Evolutionary conservation across 768 basidiomycete species (phyloP), one percentile per base, ranked within the genome.

Genomic region (Fomitopsis pulvina): DNA sequence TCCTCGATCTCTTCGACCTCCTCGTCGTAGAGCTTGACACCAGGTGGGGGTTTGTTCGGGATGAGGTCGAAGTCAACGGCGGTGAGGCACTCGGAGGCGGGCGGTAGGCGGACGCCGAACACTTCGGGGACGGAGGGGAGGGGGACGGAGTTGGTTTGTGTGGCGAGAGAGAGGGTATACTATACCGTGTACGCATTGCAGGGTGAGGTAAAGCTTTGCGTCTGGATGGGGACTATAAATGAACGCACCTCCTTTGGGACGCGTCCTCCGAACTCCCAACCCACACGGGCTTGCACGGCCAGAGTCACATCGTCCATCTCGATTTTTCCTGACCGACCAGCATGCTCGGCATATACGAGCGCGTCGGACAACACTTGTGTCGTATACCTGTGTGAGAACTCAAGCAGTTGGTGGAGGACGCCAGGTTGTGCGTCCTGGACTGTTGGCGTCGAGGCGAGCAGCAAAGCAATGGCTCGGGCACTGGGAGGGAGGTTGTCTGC

Each of bases 231-330:
- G n/a, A 20, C 20, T 30, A 21, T 21, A 16, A 20, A 4, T 24
- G 22, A 14, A 39, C 71, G 25, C 50, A 92, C 90, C 80, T 92
- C 90, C 68, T 92, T 92, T 2, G 90, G 90, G 25, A 92, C 80
- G 32, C 89, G 76, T 5, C 91, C 90, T 21, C 89, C 90, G 63
- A 91, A 87, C 66, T 92, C 91, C 91, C 91, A 92, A 38, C 90
- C 91, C 3, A 92, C 91, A 50, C 90, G 81, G 5, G 89, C 88
- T 65, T 92, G 90, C 4, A 91, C 83, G 2, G 89, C 87, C 34
- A 92, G 73, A 3, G 79, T 76, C 41, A 88, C 71, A 66, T 92
- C 90, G 54, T 92, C 89, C 74, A 84, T 79, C 55, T 91, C 89
- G 48, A 92, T 73, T 69, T 86, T 90, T 51, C 84, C 85, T 2